phyloP scores from a whole-genome alignment of 768 basidiomycete species.

The Clitopilus passeckerianus region DNA sequence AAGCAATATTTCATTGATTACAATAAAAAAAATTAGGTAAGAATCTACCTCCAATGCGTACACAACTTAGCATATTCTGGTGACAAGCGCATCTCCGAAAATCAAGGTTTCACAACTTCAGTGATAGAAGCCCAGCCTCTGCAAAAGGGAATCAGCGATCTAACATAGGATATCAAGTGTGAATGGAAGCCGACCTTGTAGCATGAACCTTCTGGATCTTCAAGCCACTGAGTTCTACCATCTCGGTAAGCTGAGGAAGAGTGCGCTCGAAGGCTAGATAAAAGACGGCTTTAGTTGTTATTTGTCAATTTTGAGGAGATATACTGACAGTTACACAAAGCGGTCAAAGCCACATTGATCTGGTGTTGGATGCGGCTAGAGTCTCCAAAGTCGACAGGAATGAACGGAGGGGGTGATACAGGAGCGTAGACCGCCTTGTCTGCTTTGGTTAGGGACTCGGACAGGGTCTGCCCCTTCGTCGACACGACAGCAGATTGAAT shows the following conservation, averaged over 20 bases:
- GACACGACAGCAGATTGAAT: conserved; percentile 29
- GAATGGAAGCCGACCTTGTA: conserved; percentile 22
- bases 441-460: conserved; percentile 21
- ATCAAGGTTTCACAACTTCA: conserved; percentile 24
- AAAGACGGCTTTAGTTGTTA: not conserved
- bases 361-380: conserved; percentile 30
- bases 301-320: not conserved
- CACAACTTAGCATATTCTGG: too few relatives aligned
- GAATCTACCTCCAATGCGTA: too few relatives aligned
- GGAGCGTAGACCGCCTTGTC: conserved; percentile 25
- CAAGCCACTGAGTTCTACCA: conserved; percentile 29
- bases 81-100: not conserved
- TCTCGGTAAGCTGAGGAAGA: conserved; percentile 28
- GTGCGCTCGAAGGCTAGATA: conserved; percentile 29
- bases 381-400: conserved; percentile 34
- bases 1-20: too few relatives aligned
- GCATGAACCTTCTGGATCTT: conserved; percentile 32
- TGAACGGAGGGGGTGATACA: conserved; percentile 27
- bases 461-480: conserved; percentile 18
- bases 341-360: conserved; percentile 29
- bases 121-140: conserved; percentile 35
- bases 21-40: too few relatives aligned
- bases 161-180: too few relatives aligned
- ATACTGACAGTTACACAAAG: conserved; percentile 27
- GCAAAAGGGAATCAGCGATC: not conserved